These are phyloP conservation scores for Trapa bicornis DNA, from an alignment of 345 rosid genomes.

Conservation along the genomic window DNA sequence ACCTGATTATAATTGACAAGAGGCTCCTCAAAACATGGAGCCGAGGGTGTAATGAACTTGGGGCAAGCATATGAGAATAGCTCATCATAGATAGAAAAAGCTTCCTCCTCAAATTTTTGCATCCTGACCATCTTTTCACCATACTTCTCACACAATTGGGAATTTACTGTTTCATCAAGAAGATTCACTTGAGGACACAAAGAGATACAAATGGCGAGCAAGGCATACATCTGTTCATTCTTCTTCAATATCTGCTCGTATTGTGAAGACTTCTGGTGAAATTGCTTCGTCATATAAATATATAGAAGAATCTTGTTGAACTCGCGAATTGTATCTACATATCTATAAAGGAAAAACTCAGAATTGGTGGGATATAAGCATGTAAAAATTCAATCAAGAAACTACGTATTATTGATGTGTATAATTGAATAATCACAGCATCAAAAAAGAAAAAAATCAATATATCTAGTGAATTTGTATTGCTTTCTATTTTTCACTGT, in stretches of 20 bases:
- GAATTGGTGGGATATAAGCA: background rate
- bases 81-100: constrained; percentile 72
- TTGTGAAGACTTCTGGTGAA: constrained; percentile 82
- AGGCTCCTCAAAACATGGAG: constrained; percentile 90
- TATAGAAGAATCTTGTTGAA: constrained; percentile 89
- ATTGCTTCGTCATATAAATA: constrained; percentile 90
- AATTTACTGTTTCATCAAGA: constrained; percentile 79
- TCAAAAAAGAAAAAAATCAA: background rate
- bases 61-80: constrained; percentile 99
- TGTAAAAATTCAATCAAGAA: background rate
- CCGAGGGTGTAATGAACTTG: constrained; percentile 89
- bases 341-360: constrained; percentile 25
- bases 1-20: constrained; percentile 95
- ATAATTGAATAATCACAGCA: background rate
- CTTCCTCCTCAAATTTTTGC: constrained; percentile 90
- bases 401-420: background rate
- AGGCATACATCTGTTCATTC: constrained; percentile 98
- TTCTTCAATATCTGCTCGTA: constrained; percentile 92
- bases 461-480: no score
- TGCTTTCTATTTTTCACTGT: background rate
- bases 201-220: constrained; percentile 70
- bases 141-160: constrained; percentile 85
- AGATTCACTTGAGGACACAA: constrained; percentile 91
- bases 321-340: constrained; percentile 88
- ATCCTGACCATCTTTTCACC: constrained; percentile 95